Evolutionary conservation across 352 stramenopile genomes (phyloP).

Genomic region (Phytopythium delawarense): DNA sequence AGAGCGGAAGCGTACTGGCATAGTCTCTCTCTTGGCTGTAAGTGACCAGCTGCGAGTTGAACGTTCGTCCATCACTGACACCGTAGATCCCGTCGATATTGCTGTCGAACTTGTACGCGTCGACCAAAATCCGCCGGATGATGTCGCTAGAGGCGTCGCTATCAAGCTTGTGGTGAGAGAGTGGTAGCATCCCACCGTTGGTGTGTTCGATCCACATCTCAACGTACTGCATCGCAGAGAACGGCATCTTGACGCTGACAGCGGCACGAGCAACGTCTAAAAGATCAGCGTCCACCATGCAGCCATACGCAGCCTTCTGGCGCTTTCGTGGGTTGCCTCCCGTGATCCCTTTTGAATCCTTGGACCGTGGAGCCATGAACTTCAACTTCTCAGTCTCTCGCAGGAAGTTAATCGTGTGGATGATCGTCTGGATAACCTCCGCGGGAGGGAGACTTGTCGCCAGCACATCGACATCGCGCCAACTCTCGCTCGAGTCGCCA

Average conservation of each 20-base stretch:
- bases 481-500: background rate
- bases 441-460: slow-evolving; percentile 14
- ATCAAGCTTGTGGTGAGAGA: slow-evolving; percentile 6
- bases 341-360: background rate
- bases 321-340: too few species aligned
- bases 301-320: slow-evolving; percentile 38
- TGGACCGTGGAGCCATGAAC: slow-evolving; percentile 47
- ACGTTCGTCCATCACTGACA: slow-evolving; percentile 66
- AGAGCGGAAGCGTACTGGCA: slow-evolving; percentile 59
- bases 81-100: slow-evolving; percentile 75
- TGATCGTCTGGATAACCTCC: slow-evolving; percentile 56
- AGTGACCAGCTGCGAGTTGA: slow-evolving; percentile 66
- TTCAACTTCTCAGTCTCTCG: slow-evolving; percentile 67
- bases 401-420: slow-evolving; percentile 80
- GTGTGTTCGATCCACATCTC: slow-evolving; percentile 81
- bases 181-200: slow-evolving; percentile 41
- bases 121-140: slow-evolving; percentile 47
- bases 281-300: slow-evolving; percentile 55
- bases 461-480: background rate
- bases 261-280: slow-evolving; percentile 61
- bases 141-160: background rate
- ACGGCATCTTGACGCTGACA: slow-evolving; percentile 78
- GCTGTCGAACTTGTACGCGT: slow-evolving; percentile 57
- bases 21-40: slow-evolving; percentile 68
- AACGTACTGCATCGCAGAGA: slow-evolving; percentile 87